These are phyloP conservation scores for Phylloboletellus chloephorus DNA, from an alignment of 1,284 basidiomycete genomes.

Conservation along the genomic window DNA sequence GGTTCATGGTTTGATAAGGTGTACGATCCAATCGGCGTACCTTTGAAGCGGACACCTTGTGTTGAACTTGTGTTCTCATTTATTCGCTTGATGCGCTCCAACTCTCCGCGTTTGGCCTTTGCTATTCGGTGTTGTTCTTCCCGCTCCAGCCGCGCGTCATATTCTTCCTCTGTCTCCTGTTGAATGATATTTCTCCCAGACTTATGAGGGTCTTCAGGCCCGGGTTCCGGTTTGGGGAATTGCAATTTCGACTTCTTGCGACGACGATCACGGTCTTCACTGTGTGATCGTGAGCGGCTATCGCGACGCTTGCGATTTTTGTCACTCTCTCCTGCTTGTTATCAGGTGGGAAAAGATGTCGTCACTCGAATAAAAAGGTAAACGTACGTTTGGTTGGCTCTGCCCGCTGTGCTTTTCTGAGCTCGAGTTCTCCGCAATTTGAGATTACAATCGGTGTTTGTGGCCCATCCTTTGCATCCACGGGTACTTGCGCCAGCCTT, in stretches of 20 bases:
- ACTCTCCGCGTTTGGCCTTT: conserved; percentile 40
- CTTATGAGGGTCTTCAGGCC: conserved; percentile 13
- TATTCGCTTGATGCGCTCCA: conserved; percentile 44
- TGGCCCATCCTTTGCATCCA: conserved; percentile 70
- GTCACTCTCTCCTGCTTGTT: conserved; percentile 9
- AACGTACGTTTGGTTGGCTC: conserved; percentile 18
- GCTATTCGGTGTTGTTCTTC: conserved; percentile 63
- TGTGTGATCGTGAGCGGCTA: conserved; percentile 29
- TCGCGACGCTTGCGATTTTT: conserved; percentile 32
- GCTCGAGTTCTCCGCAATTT: conserved; percentile 82
- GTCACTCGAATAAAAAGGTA: background rate
- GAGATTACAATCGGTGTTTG: conserved; percentile 64
- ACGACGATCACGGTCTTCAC: conserved; percentile 24
- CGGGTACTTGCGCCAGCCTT: conserved; percentile 50
- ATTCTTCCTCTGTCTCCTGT: conserved; percentile 55
- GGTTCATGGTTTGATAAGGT: background rate
- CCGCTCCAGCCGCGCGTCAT: conserved; percentile 63
- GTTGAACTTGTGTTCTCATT: conserved; percentile 34
- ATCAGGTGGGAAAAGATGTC: background rate
- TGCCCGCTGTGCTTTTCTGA: conserved; percentile 39
- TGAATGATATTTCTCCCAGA: conserved; percentile 8
- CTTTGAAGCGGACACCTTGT: conserved; percentile 59
- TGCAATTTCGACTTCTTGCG: conserved; percentile 31
- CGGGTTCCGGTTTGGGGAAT: conserved; percentile 12
- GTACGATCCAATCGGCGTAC: conserved; percentile 26